A percentile compares a stretch with the other conserved stretches of the same genome.
phyloP scores from a whole-genome alignment of 345 rosid genomes.

The Arabidopsis thaliana region TAIR10.1 NC_003075.7:7386001-7386500 shows the following conservation, averaged over 20 bases:
- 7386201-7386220: slow-evolving; percentile 46
- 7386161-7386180: slow-evolving; percentile 68
- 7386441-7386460: slow-evolving; percentile 37
- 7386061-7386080: slow-evolving; percentile 67
- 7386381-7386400: slow-evolving; percentile 61
- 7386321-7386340: slow-evolving; percentile 96
- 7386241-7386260: slow-evolving; percentile 85
- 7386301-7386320: slow-evolving; percentile 73
- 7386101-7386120: slow-evolving; percentile 71
- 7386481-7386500: slow-evolving; percentile 31
- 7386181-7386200: slow-evolving; percentile 22
- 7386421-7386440: slow-evolving; percentile 48
- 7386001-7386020: slow-evolving; percentile 87
- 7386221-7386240: slow-evolving; percentile 78
- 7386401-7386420: slow-evolving; percentile 50
- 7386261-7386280: slow-evolving; percentile 81
- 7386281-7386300: slow-evolving; percentile 85
- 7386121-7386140: slow-evolving; percentile 96
- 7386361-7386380: slow-evolving; percentile 90
- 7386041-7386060: slow-evolving; percentile 58
- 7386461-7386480: slow-evolving; percentile 42
- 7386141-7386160: slow-evolving; percentile 89
- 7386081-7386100: slow-evolving; percentile 53
- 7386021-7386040: slow-evolving; percentile 80
- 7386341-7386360: slow-evolving; percentile 91